Percentiles rank a stretch among this genome's conserved stretches.
These are phyloP conservation scores for Paraleonurus japonicus DNA, from an alignment of 257 asterid genomes.

Conservation along the genomic window DNA sequence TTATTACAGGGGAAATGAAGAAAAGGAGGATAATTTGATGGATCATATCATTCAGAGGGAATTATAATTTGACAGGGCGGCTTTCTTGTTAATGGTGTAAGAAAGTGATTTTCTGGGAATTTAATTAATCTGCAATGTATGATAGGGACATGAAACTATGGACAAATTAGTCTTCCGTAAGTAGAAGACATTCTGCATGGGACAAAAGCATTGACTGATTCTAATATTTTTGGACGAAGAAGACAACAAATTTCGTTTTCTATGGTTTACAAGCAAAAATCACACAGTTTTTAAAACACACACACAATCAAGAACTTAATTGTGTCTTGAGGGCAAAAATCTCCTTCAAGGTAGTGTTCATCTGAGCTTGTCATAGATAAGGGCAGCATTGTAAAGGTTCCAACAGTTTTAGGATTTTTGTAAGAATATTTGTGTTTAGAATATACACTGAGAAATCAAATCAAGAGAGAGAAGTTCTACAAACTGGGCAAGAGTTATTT, in stretches of 20 bases:
- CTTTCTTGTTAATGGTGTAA: constrained; percentile 11
- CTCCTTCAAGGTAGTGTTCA: too few species aligned
- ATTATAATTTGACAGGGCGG: constrained; percentile 5
- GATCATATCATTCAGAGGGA: constrained; percentile 6
- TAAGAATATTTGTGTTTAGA: not conserved
- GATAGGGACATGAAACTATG: constrained; percentile 23
- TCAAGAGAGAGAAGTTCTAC: constrained; percentile 26
- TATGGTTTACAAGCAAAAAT: not conserved
- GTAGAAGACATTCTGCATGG: constrained; percentile 1
- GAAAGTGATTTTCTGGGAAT: constrained; percentile 12
- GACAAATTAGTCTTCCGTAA: constrained; percentile 24
- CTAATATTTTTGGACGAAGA: not conserved
- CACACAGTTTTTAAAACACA: too few species aligned
- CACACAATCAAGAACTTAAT: too few species aligned
- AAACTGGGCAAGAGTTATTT: constrained; percentile 31
- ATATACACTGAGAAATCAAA: not conserved
- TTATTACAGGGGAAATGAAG: constrained; percentile 24
- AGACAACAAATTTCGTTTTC: too few species aligned
- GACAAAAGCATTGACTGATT: constrained; percentile 19
- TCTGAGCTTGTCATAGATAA: too few species aligned
- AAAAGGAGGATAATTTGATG: constrained; percentile 16
- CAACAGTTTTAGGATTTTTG: not conserved
- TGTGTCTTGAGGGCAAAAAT: too few species aligned
- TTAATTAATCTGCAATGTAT: constrained; percentile 10
- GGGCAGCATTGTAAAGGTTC: not conserved